Conservation (phyloP, 2,329 filamentous ascomycete species). For the Phymatotrichopsis omnivora region DNA sequence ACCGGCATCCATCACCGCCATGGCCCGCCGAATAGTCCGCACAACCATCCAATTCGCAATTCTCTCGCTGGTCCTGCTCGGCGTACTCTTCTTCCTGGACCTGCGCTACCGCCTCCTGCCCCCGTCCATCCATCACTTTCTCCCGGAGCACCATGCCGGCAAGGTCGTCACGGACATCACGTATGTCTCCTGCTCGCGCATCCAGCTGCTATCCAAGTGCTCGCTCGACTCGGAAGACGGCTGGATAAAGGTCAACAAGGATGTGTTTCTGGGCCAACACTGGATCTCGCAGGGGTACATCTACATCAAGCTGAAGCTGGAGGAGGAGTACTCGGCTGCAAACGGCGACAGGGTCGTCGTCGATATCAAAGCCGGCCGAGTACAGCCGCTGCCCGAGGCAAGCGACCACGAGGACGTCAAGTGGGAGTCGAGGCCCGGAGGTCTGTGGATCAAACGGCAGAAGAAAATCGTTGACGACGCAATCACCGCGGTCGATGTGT, state of each 20-base stretch:
- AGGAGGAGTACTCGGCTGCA: constrained; percentile 60
- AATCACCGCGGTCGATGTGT: constrained; percentile 71
- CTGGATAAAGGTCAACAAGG: constrained; percentile 84
- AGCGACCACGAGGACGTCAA: constrained; percentile 46
- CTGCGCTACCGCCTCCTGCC: constrained; percentile 80
- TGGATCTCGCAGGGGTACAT: constrained; percentile 71
- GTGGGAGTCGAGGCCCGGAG: constrained; percentile 70
- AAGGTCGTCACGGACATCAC: constrained; percentile 78
- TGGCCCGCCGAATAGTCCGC: constrained; percentile 32
- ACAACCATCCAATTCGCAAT: constrained; percentile 66
- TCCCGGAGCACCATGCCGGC: constrained; percentile 58
- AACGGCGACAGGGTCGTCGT: constrained; percentile 65
- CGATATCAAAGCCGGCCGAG: constrained; percentile 63
- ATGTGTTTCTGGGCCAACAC: constrained; percentile 66
- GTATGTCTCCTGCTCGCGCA: constrained; percentile 60
- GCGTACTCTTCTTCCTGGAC: constrained; percentile 73
- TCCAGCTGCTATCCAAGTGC: constrained; percentile 68
- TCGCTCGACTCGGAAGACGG: constrained; percentile 54
- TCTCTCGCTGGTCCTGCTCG: constrained; percentile 54
- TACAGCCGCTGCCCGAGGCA: constrained; percentile 54
- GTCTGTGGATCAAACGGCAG: constrained; percentile 73
- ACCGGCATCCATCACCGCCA: constrained; percentile 7
- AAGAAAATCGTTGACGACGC: constrained; percentile 43
- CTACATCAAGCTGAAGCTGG: constrained; percentile 71
- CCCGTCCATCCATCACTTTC: constrained; percentile 71